These are phyloP conservation scores for Isochrysis galbana DNA, from an alignment of 78 protist genomes.

Conservation along the genomic window DNA sequence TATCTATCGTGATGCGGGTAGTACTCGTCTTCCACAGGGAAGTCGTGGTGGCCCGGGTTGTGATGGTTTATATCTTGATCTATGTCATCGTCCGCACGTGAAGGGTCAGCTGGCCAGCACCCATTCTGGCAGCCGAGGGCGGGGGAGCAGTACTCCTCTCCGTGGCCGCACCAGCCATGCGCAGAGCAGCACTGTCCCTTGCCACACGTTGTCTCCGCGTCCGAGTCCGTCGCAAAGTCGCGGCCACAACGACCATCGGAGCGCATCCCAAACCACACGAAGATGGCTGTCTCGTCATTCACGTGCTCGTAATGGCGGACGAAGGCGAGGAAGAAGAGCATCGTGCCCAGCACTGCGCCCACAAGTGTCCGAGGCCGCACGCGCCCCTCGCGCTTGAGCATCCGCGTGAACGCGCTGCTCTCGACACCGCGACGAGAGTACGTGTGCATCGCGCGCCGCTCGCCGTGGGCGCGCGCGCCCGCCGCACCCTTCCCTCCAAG, in stretches of 20 bases:
- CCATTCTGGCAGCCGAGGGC: conserved; percentile 16
- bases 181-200: background rate
- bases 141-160: conserved; percentile 3
- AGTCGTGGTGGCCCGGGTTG: background rate
- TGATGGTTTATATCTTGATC: background rate
- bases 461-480: too few species aligned
- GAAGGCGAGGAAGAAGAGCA: background rate
- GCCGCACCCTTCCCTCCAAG: too few species aligned
- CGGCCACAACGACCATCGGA: background rate
- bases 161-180: conserved; percentile 8
- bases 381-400: background rate
- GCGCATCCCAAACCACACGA: background rate
- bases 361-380: background rate
- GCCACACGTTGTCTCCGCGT: background rate
- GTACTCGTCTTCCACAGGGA: background rate
- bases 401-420: background rate
- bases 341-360: background rate
- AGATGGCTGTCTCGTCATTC: background rate
- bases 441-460: background rate
- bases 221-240: background rate
- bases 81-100: background rate
- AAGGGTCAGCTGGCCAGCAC: background rate
- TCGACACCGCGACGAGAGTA: background rate
- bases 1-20: background rate
- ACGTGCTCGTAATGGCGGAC: background rate